phyloP scores from a whole-genome alignment of 1,284 basidiomycete genomes.

The Ceratobasidium sp. region DNA sequence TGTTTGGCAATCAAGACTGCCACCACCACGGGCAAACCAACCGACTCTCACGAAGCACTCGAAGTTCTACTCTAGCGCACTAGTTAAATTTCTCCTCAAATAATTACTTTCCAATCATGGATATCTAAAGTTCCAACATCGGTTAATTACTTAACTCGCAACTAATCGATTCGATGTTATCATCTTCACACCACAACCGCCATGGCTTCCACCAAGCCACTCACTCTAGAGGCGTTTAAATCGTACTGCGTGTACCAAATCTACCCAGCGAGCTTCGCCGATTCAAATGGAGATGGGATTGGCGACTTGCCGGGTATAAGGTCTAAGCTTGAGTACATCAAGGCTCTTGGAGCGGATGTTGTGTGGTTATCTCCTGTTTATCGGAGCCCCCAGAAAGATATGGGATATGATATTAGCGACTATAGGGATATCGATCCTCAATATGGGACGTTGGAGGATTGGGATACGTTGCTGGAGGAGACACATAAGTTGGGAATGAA shows the following conservation, averaged over 20 bases:
- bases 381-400: conserved; percentile 75
- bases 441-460: conserved; percentile 81
- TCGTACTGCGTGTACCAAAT: conserved; percentile 72
- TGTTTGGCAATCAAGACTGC: too few relatives aligned
- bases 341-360: conserved; percentile 77
- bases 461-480: conserved; percentile 72
- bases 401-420: conserved; percentile 84
- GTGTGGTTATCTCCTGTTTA: conserved; percentile 85
- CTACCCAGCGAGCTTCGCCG: conserved; percentile 80
- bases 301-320: conserved; percentile 81
- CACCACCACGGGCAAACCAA: too few relatives aligned
- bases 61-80: too few relatives aligned
- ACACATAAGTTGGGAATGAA: conserved; percentile 78
- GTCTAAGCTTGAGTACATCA: conserved; percentile 76
- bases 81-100: too few relatives aligned
- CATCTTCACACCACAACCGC: conserved; percentile 4
- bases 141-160: too few relatives aligned
- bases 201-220: not conserved
- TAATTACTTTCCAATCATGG: too few relatives aligned
- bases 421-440: conserved; percentile 79
- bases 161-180: too few relatives aligned
- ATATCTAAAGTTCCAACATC: too few relatives aligned
- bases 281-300: conserved; percentile 80
- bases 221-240: conserved; percentile 33
- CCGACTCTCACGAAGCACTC: too few relatives aligned